These are phyloP conservation scores for Tolypocladium tundrense DNA, from an alignment of 2,329 filamentous ascomycete species.

Conservation along the genomic window DNA sequence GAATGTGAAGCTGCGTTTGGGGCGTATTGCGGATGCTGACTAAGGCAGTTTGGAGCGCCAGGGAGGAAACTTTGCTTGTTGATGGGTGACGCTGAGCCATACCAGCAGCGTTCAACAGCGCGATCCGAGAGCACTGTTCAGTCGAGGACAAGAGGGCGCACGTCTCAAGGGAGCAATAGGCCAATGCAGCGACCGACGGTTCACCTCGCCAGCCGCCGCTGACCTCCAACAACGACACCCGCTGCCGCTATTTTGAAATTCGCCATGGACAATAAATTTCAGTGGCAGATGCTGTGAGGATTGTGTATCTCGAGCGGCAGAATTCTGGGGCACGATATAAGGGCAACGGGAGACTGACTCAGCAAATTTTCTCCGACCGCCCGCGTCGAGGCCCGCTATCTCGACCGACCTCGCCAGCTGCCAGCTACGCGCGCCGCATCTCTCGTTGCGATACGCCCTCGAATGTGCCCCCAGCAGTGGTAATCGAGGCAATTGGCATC, in stretches of 20 bases:
- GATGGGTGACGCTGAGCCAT: not conserved
- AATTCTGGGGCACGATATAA: slow-evolving; percentile 30
- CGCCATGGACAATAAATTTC: slow-evolving; percentile 5
- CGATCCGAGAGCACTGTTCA: not conserved
- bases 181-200: not conserved
- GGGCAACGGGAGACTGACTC: slow-evolving; percentile 26
- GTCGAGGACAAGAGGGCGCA: not conserved
- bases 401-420: not conserved
- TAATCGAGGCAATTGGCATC: slow-evolving; percentile 20
- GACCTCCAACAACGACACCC: not conserved
- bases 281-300: slow-evolving; percentile 11
- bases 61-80: not conserved
- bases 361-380: slow-evolving; percentile 32
- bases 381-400: slow-evolving; percentile 10
- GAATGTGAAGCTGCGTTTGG: not conserved
- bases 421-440: slow-evolving; percentile 7
- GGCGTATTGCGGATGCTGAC: not conserved
- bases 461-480: slow-evolving; percentile 12
- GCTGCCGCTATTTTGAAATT: slow-evolving; percentile 4
- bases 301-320: slow-evolving; percentile 29
- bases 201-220: not conserved
- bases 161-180: not conserved
- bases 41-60: not conserved
- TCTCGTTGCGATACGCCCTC: slow-evolving; percentile 7
- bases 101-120: not conserved